Conservation (phyloP, 139 green algal species). For the Ettlia oleoabundans region DNA sequence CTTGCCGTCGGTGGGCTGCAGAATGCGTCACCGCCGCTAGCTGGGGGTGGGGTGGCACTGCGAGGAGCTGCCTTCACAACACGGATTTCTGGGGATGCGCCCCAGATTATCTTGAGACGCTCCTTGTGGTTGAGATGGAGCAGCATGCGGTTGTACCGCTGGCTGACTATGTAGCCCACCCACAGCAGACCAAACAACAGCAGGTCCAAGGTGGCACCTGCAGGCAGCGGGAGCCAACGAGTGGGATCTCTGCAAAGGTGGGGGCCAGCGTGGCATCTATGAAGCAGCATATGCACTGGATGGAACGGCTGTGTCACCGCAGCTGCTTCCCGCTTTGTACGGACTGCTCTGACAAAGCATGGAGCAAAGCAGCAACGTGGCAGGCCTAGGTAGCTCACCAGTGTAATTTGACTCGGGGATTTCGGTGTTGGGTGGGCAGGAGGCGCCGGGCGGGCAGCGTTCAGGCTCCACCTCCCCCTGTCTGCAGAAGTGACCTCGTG, state of each 20-base stretch:
- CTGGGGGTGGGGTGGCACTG: neutral
- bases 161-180: conserved; percentile 42
- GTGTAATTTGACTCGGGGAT: conserved; percentile 48
- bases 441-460: conserved; percentile 54
- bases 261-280: no score
- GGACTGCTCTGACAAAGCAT: no score
- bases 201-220: conserved; percentile 47
- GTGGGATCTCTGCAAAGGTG: no score
- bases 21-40: no score
- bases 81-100: neutral
- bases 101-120: conserved; percentile 47
- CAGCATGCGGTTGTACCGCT: conserved; percentile 36
- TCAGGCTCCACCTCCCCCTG: conserved; percentile 19
- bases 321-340: no score
- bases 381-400: neutral
- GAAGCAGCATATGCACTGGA: no score
- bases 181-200: conserved; percentile 53
- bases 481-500: conserved; percentile 55
- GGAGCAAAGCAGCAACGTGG: neutral
- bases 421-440: conserved; percentile 52
- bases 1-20: no score
- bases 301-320: no score
- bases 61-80: neutral
- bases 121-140: conserved; percentile 37
- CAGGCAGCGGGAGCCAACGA: neutral